Base-by-base conservation (phyloP, 2,329 filamentous ascomycete species). In the Aspergillus neotritici region DNA sequence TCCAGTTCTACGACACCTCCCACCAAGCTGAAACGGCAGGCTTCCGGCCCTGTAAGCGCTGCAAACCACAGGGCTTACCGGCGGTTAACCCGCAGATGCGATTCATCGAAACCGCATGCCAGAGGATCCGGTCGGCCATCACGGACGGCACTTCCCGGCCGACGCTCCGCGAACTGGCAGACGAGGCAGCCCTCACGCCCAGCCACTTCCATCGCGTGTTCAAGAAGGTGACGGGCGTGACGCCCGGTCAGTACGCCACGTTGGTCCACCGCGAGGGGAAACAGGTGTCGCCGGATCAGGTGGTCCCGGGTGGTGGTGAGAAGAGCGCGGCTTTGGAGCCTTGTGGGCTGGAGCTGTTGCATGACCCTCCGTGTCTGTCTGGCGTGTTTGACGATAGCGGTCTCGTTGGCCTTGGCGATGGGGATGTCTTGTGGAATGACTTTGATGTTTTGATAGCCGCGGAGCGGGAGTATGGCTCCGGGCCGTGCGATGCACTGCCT, bases 141-240 rank as follows among this genome's bases (percentile, higher is more conserved):
- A 40, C 43, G 10, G 41, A 50, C 30, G 62, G 57, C 9, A 25
- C 7, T 29, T 47, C 55, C 47, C 60, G 56, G 45, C 66, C 69
- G 12, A 69, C 62, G 43, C 53, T 78, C 34, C 61, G 69, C 29
- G 66, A 71, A 28, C 52, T 79, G 40, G 73, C 76, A 13, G 61
- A 59, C 38, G 66, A 68, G 48, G 72, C 73, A 12, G 66, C 68
- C 1, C 54, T 78, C 44, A 76, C 74, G 13, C 65, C 73, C 16
- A 69, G 74, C 48, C 74, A 79, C 57, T 74, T 79, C 48, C 74
- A 77, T 56, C 72, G 75, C 17, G 68, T 76, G 29, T 79, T 79
- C 54, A 79, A 77, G 56, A 71, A 71, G 43, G 66, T 67, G 12
- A 69, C 66, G 38, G 74, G 75, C 21, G 52, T 75, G 14, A 77